Percentiles rank a stretch among this genome's conserved stretches.
Conservation (phyloP, 345 rosid species). For the Nasturtium officinale region DNA sequence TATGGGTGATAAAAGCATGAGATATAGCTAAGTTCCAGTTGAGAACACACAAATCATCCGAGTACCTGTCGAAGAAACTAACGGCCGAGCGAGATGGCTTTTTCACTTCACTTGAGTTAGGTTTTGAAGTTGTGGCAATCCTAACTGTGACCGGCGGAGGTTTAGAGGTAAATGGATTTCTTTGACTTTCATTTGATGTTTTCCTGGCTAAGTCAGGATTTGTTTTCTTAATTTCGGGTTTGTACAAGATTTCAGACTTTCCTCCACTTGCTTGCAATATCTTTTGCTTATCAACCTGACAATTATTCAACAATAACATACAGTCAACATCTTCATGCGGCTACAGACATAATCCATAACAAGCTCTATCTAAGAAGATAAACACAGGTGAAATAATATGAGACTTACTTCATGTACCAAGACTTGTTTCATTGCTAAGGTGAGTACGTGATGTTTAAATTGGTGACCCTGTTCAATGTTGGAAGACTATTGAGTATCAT, state of each 20-base stretch:
- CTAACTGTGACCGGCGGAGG: conserved; percentile 43
- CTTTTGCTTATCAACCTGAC: conserved; percentile 84
- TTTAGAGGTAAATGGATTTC: conserved; percentile 40
- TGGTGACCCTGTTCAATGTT: conserved; percentile 59
- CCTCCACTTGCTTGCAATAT: conserved; percentile 70
- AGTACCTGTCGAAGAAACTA: conserved; percentile 83
- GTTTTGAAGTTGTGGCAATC: conserved; percentile 42
- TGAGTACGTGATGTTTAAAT: conserved; percentile 60
- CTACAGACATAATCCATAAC: background rate
- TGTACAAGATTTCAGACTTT: conserved; percentile 45
- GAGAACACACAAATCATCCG: background rate
- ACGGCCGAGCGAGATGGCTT: conserved; percentile 50
- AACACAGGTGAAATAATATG: background rate
- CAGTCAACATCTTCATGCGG: conserved; percentile 13
- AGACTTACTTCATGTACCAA: conserved; percentile 79
- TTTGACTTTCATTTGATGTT: conserved; percentile 39
- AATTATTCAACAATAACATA: background rate
- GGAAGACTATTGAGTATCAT: conserved; percentile 33
- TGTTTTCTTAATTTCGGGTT: conserved; percentile 47
- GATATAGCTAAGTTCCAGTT: background rate
- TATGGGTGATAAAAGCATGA: conserved; percentile 2
- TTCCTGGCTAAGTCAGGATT: conserved; percentile 37
- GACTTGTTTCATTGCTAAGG: conserved; percentile 80
- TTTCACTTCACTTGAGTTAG: conserved; percentile 45
- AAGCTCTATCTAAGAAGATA: conserved; percentile 5